These are phyloP conservation scores for Litchi chinensis DNA, from an alignment of 345 rosid genomes.

Conservation along the genomic window DNA sequence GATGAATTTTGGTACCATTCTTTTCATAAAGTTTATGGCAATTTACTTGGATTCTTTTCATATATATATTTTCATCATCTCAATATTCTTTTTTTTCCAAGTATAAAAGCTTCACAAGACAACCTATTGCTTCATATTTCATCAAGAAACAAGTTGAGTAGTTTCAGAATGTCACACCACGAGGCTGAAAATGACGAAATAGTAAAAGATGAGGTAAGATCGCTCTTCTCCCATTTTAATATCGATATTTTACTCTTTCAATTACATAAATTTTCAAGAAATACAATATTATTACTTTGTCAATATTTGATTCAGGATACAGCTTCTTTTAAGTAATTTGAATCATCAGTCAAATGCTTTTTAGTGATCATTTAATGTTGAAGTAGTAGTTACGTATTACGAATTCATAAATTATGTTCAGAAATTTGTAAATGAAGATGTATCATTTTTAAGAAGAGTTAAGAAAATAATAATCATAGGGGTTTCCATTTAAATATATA, in stretches of 20 bases:
- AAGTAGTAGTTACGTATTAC: too few species aligned
- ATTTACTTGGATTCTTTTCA: not conserved
- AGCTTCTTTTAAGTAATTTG: too few species aligned
- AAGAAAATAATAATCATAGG: too few species aligned
- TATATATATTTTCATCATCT: not conserved
- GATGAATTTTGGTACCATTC: not conserved
- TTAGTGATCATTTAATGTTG: too few species aligned
- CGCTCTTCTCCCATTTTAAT: not conserved
- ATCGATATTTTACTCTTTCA: not conserved
- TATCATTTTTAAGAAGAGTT: too few species aligned
- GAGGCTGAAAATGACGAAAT: not conserved
- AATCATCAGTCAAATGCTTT: too few species aligned
- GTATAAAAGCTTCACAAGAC: not conserved
- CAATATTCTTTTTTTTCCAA: not conserved
- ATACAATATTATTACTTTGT: too few species aligned
- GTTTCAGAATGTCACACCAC: not conserved
- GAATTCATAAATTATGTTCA: too few species aligned
- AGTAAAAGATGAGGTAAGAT: not conserved
- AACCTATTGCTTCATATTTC: not conserved
- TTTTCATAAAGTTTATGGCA: not conserved
- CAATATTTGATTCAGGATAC: too few species aligned
- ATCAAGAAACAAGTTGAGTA: not conserved
- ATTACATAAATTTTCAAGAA: not conserved
- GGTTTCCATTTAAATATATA: too few species aligned
- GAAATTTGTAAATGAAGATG: too few species aligned